phyloP scores from a whole-genome alignment of 1,284 basidiomycete species.

The Somion occarium region DNA sequence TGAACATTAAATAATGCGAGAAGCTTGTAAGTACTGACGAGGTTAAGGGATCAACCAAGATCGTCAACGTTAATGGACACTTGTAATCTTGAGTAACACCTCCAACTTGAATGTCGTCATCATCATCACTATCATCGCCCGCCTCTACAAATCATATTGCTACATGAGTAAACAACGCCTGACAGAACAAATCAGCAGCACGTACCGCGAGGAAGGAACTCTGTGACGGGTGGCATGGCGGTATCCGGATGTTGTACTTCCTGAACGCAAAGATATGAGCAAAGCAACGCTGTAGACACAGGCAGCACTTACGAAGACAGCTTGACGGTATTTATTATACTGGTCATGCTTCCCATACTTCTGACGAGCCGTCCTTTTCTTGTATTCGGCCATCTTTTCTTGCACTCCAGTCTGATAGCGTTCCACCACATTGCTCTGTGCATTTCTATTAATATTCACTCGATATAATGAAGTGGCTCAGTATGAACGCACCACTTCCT shows the following conservation, averaged over 20 bases:
- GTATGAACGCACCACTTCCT: conserved; percentile 48
- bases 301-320: conserved; percentile 55
- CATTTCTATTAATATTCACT: neutral
- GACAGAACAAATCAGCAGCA: neutral
- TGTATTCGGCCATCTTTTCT: conserved; percentile 41
- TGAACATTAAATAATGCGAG: neutral
- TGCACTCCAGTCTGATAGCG: conserved; percentile 41
- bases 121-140: conserved; percentile 72
- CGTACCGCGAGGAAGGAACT: conserved; percentile 67
- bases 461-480: neutral
- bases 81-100: conserved; percentile 77
- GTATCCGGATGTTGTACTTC: conserved; percentile 62
- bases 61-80: conserved; percentile 70
- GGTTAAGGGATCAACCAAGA: conserved; percentile 65
- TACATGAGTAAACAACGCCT: neutral
- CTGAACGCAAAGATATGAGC: conserved; percentile 29
- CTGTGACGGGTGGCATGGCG: conserved; percentile 73
- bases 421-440: conserved; percentile 43
- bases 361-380: conserved; percentile 60
- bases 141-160: conserved; percentile 42
- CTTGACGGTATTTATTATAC: conserved; percentile 62
- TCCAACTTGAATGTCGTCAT: conserved; percentile 80
- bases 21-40: conserved; percentile 46
- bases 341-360: conserved; percentile 63
- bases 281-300: neutral